Evolutionary conservation across 2,329 filamentous ascomycete genomes (phyloP), one percentile per base, ranked within the genome.

Genomic region (Lachnellula subtilissima): DNA sequence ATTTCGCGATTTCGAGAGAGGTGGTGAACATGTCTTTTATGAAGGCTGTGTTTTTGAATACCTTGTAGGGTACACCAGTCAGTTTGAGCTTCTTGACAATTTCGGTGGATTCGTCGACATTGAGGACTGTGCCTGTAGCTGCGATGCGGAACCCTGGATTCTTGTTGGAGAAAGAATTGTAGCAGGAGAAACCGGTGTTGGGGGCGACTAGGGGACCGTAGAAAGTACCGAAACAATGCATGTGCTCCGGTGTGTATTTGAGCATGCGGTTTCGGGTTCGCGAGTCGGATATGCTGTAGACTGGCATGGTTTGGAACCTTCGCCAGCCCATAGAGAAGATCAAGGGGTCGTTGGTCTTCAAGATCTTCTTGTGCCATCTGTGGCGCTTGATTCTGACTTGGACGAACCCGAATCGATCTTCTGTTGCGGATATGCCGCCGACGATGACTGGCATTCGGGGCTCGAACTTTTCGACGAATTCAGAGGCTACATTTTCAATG

Each of bases 31-130:
- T 99, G 75, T 96, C 91, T 73, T 94, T 95, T 76, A 99, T 91
- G 71, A 99, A 99, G 40, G 94, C 92, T 0, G 94, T 99, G 77
- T 99, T 99, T 75, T 96, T 96, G 84, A 95, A 97, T 73, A 97
- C 95, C 76, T 97, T 97, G 81, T 94, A 95, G 1, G 94, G 92
- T 48, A 84, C 81, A 58, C 94, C 94, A 0, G 91, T 97, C 49
- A 99, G 83, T 74, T 99, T 99, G 69, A 99, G 86, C 79, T 99
- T 99, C 82, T 99, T 99, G 73, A 99, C 94, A 63, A 99, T 97
- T 71, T 99, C 94, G 3, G 90, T 92, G 42, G 88, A 90, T 74
- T 97, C 92, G 70, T 99, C 94, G 19, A 99, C 94, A 68, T 87
- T 92, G 61, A 97, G 78, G 4, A 99, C 90, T 2, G 94, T 94